phyloP scores from a whole-genome alignment of 2,329 filamentous ascomycete genomes.

The Cadophora malorum region DNA sequence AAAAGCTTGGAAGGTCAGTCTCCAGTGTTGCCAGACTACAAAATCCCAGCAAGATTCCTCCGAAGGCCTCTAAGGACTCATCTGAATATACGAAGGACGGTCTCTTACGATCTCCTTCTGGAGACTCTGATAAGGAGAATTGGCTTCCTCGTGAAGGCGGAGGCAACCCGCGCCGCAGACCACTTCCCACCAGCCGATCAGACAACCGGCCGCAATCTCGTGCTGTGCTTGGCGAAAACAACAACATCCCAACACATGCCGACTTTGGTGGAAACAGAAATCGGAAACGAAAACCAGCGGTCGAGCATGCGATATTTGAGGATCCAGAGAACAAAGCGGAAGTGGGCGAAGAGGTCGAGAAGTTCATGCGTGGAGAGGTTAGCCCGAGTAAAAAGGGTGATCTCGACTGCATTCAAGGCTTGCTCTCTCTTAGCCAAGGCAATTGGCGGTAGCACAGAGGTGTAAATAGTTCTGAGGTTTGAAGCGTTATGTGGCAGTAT shows the following conservation, averaged over 20 bases:
- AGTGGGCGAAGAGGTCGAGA: slow-evolving; percentile 68
- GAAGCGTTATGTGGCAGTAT: slow-evolving; percentile 1
- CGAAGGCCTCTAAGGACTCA: slow-evolving; percentile 37
- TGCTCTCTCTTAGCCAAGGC: slow-evolving; percentile 89
- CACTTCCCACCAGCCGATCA: slow-evolving; percentile 42
- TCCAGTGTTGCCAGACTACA: slow-evolving; percentile 71
- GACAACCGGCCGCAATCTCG: slow-evolving; percentile 33
- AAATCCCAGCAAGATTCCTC: slow-evolving; percentile 44
- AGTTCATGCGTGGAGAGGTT: slow-evolving; percentile 73
- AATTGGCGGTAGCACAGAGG: slow-evolving; percentile 68
- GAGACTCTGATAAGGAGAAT: slow-evolving; percentile 96
- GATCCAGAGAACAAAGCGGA: slow-evolving; percentile 48
- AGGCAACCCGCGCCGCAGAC: slow-evolving; percentile 46
- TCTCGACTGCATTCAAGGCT: slow-evolving; percentile 86
- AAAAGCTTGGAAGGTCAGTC: slow-evolving; percentile 64
- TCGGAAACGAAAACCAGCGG: slow-evolving; percentile 35
- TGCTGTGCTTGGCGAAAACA: slow-evolving; percentile 41
- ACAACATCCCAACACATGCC: slow-evolving; percentile 38
- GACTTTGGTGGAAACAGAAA: slow-evolving; percentile 36
- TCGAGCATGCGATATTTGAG: slow-evolving; percentile 58
- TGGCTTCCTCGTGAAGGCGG: slow-evolving; percentile 67
- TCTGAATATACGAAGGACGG: slow-evolving; percentile 44
- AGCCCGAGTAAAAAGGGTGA: slow-evolving; percentile 79
- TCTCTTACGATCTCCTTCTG: slow-evolving; percentile 56
- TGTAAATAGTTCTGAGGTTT: background rate